A percentile compares a stretch with the other conserved stretches of the same genome.
Evolutionary conservation across 345 rosid genomes (phyloP).

Genomic region (Lepidium didymum): DNA sequence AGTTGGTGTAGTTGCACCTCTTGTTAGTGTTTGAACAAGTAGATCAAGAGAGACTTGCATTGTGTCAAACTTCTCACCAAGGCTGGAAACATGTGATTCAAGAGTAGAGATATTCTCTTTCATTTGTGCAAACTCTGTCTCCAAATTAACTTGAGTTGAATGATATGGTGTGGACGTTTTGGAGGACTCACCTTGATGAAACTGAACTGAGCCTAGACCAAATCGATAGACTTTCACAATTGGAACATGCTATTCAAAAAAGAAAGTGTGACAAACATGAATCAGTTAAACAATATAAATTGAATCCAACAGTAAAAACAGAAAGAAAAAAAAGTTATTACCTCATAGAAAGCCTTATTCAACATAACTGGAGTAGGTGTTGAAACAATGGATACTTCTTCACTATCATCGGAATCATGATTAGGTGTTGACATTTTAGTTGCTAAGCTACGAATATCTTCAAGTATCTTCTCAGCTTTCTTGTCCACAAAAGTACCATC

Average conservation of each 20-base stretch:
- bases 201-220: background rate
- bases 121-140: background rate
- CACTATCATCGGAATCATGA: background rate
- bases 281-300: background rate
- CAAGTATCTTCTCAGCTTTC: background rate
- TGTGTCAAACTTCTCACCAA: background rate
- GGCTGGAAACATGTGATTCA: background rate
- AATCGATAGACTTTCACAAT: background rate
- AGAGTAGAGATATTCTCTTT: background rate
- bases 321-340: background rate
- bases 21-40: too few species aligned
- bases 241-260: background rate
- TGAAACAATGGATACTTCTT: too few species aligned
- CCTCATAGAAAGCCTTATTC: background rate
- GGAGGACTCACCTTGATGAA: background rate
- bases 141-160: too few species aligned
- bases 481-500: background rate
- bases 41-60: too few species aligned
- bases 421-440: background rate
- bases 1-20: too few species aligned
- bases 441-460: background rate
- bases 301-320: background rate
- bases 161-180: background rate
- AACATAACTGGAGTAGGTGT: too few species aligned
- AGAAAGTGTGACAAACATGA: too few species aligned